These are phyloP conservation scores for Didymella keratinophila DNA, from an alignment of 2,329 filamentous ascomycete genomes.

Conservation along the genomic window DNA sequence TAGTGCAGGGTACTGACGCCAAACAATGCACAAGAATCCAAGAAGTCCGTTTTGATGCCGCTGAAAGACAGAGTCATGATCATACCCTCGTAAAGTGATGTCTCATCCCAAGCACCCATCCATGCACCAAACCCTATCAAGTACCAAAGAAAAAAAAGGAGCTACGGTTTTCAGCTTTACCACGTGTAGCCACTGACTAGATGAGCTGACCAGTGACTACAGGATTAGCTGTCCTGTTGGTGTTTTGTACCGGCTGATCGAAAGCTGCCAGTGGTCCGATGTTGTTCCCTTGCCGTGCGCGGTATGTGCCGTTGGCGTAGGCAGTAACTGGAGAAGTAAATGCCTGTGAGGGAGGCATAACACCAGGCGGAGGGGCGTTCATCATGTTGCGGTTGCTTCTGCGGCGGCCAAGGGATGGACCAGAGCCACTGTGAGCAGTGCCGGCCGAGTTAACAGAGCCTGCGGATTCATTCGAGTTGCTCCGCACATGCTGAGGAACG, in stretches of 20 bases:
- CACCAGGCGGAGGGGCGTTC: slow-evolving; percentile 33
- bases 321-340: slow-evolving; percentile 35
- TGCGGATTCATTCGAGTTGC: slow-evolving; percentile 46
- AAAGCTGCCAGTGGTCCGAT: slow-evolving; percentile 32
- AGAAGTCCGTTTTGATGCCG: slow-evolving; percentile 35
- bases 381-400: slow-evolving; percentile 49
- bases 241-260: slow-evolving; percentile 38
- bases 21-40: slow-evolving; percentile 17
- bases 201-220: slow-evolving; percentile 48
- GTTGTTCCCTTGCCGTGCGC: slow-evolving; percentile 35
- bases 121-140: slow-evolving; percentile 12
- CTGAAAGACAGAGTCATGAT: slow-evolving; percentile 28
- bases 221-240: slow-evolving; percentile 37
- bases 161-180: not conserved
- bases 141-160: slow-evolving; percentile 8
- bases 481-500: slow-evolving; percentile 37
- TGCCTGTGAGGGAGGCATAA: slow-evolving; percentile 34
- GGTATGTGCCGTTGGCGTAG: slow-evolving; percentile 43
- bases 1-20: slow-evolving; percentile 19
- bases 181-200: slow-evolving; percentile 15
- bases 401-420: slow-evolving; percentile 42
- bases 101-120: slow-evolving; percentile 15
- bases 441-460: slow-evolving; percentile 42
- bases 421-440: slow-evolving; percentile 37
- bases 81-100: slow-evolving; percentile 19